Conservation (phyloP, 495 filamentous ascomycete genomes). For the Filosporella fistucella region DNA sequence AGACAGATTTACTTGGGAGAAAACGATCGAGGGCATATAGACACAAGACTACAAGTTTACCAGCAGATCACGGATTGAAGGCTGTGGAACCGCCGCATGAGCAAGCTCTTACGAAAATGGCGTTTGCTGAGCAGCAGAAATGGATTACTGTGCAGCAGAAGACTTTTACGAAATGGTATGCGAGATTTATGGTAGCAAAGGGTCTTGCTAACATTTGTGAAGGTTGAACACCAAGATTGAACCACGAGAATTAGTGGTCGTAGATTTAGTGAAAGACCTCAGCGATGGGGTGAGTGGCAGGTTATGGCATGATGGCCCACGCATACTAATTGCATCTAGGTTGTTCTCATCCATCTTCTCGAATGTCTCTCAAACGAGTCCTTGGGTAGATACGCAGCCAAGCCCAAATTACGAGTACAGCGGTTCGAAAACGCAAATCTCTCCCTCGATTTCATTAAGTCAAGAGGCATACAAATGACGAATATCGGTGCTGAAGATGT, state of each 20-base stretch:
- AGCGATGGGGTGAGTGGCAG: constrained; percentile 76
- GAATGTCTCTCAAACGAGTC: constrained; percentile 92
- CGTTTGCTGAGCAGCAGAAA: constrained; percentile 64
- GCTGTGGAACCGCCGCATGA: constrained; percentile 23
- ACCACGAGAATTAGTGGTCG: constrained; percentile 65
- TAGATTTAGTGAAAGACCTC: constrained; percentile 81
- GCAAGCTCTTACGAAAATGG: constrained; percentile 40
- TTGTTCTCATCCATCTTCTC: constrained; percentile 91
- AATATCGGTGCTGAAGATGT: constrained; percentile 99
- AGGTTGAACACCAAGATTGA: constrained; percentile 96
- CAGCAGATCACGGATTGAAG: constrained; percentile 19
- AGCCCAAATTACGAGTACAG: constrained; percentile 93
- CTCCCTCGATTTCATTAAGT: constrained; percentile 87
- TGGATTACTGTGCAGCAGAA: constrained; percentile 98
- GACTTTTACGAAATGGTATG: constrained; percentile 98
- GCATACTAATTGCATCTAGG: constrained; percentile 43
- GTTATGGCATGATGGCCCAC: neutral
- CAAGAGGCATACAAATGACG: constrained; percentile 88
- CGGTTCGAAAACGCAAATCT: constrained; percentile 98
- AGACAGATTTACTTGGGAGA: neutral
- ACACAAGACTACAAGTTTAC: constrained; percentile 6
- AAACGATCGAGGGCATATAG: constrained; percentile 4
- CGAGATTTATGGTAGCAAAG: neutral
- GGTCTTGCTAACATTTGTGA: constrained; percentile 17
- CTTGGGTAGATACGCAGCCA: constrained; percentile 91